Conservation (phyloP, 2,329 filamentous ascomycete genomes). For the Fusarium sp. region DNA sequence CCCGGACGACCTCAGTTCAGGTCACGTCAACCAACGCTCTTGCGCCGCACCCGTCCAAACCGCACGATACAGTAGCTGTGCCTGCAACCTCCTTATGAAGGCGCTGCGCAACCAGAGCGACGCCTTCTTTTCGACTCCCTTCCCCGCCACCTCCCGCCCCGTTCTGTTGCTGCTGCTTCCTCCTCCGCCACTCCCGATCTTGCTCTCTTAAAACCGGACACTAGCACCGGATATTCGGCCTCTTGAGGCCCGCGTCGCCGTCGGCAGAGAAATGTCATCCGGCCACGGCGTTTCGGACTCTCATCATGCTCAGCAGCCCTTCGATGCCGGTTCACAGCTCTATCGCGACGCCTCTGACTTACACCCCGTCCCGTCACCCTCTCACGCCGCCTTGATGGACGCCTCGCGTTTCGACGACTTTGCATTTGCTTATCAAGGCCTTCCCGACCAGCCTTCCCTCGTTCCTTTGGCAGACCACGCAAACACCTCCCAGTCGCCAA, state of each 20-base stretch:
- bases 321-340: constrained; percentile 41
- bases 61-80: constrained; percentile 15
- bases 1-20: constrained; percentile 33
- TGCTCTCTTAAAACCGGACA: constrained; percentile 7
- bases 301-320: constrained; percentile 45
- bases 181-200: constrained; percentile 15
- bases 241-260: constrained; percentile 27
- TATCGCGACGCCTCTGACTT: constrained; percentile 39
- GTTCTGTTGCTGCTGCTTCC: constrained; percentile 1
- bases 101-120: constrained; percentile 14
- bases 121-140: not conserved
- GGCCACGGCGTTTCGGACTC: constrained; percentile 43
- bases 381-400: constrained; percentile 52
- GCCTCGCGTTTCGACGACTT: constrained; percentile 62
- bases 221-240: constrained; percentile 26
- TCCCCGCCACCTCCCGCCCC: constrained; percentile 6
- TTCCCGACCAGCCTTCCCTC: constrained; percentile 54
- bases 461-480: constrained; percentile 48
- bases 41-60: constrained; percentile 28
- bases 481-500: constrained; percentile 43
- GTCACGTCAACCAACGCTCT: constrained; percentile 36
- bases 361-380: constrained; percentile 33
- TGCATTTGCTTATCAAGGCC: constrained; percentile 57
- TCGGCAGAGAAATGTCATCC: constrained; percentile 45
- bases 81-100: constrained; percentile 28